These are phyloP conservation scores for Leptosphaerulina australis DNA, from an alignment of 2,329 filamentous ascomycete species.

Conservation along the genomic window DNA sequence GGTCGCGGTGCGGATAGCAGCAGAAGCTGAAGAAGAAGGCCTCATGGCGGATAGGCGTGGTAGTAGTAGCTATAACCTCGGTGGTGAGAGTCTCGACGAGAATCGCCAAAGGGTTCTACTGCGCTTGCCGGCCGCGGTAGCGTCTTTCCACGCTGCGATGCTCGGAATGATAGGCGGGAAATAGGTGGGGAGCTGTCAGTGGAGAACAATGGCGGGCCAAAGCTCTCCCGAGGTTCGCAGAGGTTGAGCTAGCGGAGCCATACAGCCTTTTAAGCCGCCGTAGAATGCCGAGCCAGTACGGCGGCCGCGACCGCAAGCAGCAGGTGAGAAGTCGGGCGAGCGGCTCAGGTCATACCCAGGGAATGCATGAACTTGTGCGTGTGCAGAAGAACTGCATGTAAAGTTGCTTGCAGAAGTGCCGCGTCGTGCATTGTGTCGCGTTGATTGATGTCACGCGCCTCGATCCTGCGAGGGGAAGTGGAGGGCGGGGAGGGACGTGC, in stretches of 20 bases:
- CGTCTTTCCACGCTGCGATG: slow-evolving; percentile 14
- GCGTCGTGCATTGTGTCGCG: slow-evolving; percentile 11
- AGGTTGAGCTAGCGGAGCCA: slow-evolving; percentile 16
- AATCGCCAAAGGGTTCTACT: slow-evolving; percentile 19
- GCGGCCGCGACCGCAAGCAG: slow-evolving; percentile 19
- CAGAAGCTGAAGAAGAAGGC: slow-evolving; percentile 35
- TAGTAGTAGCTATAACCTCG: slow-evolving; percentile 36
- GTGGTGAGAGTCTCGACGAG: slow-evolving; percentile 23
- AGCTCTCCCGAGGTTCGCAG: slow-evolving; percentile 21
- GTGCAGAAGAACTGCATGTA: slow-evolving; percentile 3
- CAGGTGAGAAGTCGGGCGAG: slow-evolving; percentile 20
- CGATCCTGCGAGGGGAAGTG: slow-evolving; percentile 9
- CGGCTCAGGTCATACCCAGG: slow-evolving; percentile 11
- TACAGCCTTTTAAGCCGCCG: slow-evolving; percentile 21
- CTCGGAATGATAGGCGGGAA: slow-evolving; percentile 22
- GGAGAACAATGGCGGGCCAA: slow-evolving; percentile 25
- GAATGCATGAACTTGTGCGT: neutral
- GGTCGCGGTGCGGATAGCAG: slow-evolving; percentile 34
- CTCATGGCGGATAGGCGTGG: slow-evolving; percentile 34
- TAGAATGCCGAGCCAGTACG: slow-evolving; percentile 17
- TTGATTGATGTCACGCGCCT: slow-evolving; percentile 11
- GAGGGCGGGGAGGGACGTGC: slow-evolving; percentile 10
- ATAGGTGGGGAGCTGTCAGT: slow-evolving; percentile 29
- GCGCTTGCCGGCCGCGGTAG: slow-evolving; percentile 37
- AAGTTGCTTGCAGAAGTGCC: slow-evolving; percentile 11